A percentile compares a stretch with the other conserved stretches of the same genome.
phyloP scores from a whole-genome alignment of 2,329 filamentous ascomycete species.

The Whalleya microplaca region DNA sequence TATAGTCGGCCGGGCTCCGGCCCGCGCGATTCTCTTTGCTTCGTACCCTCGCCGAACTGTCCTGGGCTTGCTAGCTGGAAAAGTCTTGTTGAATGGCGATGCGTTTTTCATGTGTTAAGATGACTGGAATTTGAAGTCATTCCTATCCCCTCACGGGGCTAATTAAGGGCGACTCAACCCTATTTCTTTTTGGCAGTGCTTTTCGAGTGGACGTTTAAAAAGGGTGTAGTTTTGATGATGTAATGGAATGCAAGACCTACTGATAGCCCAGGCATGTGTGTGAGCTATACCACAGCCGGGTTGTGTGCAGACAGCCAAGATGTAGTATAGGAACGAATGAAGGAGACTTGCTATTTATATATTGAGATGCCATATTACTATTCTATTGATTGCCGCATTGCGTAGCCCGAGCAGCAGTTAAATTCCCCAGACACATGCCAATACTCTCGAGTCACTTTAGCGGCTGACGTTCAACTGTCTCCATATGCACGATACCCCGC shows the following conservation, averaged over 20 bases:
- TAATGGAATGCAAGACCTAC: not conserved
- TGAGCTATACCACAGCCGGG: too few relatives aligned
- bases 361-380: too few relatives aligned
- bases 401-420: too few relatives aligned
- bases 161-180: not conserved
- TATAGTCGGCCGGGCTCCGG: conserved; percentile 20
- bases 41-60: not conserved
- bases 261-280: too few relatives aligned
- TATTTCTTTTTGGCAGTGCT: not conserved
- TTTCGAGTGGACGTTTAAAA: not conserved
- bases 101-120: not conserved
- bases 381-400: too few relatives aligned
- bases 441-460: too few relatives aligned
- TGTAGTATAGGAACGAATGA: too few relatives aligned
- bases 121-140: not conserved
- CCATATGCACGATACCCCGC: too few relatives aligned
- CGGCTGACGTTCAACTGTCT: too few relatives aligned
- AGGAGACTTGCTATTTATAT: too few relatives aligned
- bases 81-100: not conserved
- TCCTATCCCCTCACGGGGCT: not conserved
- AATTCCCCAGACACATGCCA: too few relatives aligned
- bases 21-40: not conserved
- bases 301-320: too few relatives aligned
- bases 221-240: not conserved
- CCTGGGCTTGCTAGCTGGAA: not conserved